A percentile compares a stretch with the other conserved stretches of the same genome.
These are phyloP conservation scores for Colletotrichum caudatum DNA, from an alignment of 2,329 filamentous ascomycete genomes.

Conservation along the genomic window DNA sequence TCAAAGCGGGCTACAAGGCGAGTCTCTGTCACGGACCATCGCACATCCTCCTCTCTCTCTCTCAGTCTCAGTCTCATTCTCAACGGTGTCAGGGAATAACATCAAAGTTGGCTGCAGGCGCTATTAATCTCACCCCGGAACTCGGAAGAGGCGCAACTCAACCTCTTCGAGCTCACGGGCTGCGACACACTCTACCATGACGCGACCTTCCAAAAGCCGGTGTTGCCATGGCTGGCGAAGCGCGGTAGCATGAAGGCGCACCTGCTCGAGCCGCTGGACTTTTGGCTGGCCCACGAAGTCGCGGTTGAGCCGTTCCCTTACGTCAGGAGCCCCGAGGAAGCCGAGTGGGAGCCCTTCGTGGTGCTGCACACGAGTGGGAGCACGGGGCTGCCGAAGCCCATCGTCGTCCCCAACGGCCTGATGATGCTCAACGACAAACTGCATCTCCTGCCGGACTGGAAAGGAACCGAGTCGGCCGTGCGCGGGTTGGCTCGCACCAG, in stretches of 20 bases:
- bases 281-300: conserved; percentile 52
- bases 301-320: conserved; percentile 52
- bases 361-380: conserved; percentile 60
- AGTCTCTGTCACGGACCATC: neutral
- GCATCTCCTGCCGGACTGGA: conserved; percentile 45
- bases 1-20: conserved; percentile 50
- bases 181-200: conserved; percentile 52
- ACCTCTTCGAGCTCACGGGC: conserved; percentile 57
- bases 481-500: conserved; percentile 5
- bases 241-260: conserved; percentile 51
- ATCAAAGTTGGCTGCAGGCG: conserved; percentile 43
- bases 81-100: neutral
- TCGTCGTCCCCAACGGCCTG: conserved; percentile 54
- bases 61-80: too few relatives aligned
- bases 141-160: conserved; percentile 57
- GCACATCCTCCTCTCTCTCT: neutral
- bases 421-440: conserved; percentile 50
- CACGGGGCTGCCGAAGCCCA: conserved; percentile 59
- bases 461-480: conserved; percentile 43
- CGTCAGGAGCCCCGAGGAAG: conserved; percentile 55
- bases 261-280: conserved; percentile 48
- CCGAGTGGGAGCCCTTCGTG: conserved; percentile 54
- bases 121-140: conserved; percentile 59
- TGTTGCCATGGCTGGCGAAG: conserved; percentile 54
- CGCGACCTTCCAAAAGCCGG: conserved; percentile 45